These are phyloP conservation scores for Neonectria faginata DNA, from an alignment of 2,329 filamentous ascomycete species.

Conservation along the genomic window DNA sequence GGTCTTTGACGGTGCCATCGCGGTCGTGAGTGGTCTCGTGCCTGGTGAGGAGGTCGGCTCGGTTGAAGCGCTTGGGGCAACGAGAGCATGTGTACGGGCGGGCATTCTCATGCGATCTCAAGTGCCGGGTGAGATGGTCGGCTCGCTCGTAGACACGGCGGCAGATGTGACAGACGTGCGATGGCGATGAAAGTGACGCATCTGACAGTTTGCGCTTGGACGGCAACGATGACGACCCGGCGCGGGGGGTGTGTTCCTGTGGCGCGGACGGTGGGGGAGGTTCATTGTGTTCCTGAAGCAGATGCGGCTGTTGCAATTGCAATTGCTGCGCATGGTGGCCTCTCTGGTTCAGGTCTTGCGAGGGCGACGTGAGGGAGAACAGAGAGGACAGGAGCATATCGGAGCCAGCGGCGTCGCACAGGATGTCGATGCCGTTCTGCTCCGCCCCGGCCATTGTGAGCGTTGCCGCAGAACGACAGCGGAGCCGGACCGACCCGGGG, in stretches of 20 bases:
- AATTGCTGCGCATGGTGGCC: slow-evolving; percentile 8
- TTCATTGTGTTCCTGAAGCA: slow-evolving; percentile 32
- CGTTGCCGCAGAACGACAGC: slow-evolving; percentile 22
- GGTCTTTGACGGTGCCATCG: slow-evolving; percentile 43
- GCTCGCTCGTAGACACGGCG: slow-evolving; percentile 45
- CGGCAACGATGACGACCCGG: slow-evolving; percentile 31
- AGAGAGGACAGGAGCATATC: slow-evolving; percentile 45
- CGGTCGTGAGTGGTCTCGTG: slow-evolving; percentile 46
- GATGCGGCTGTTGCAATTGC: slow-evolving; percentile 23
- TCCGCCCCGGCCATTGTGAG: slow-evolving; percentile 41
- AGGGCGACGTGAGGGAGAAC: slow-evolving; percentile 41
- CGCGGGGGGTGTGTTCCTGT: slow-evolving; percentile 29
- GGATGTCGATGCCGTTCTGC: slow-evolving; percentile 46
- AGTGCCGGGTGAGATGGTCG: slow-evolving; percentile 43
- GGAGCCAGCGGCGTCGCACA: slow-evolving; percentile 45
- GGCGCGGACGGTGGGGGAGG: slow-evolving; percentile 28
- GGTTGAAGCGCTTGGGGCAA: slow-evolving; percentile 45
- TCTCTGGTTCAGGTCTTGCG: slow-evolving; percentile 30
- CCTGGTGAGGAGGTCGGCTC: slow-evolving; percentile 43
- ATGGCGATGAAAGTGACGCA: slow-evolving; percentile 41
- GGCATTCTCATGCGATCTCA: slow-evolving; percentile 45
- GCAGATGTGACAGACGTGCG: slow-evolving; percentile 45
- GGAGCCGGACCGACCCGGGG: slow-evolving; percentile 21
- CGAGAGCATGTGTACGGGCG: slow-evolving; percentile 45
- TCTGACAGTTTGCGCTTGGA: slow-evolving; percentile 44